phyloP scores from a whole-genome alignment of 2,329 filamentous ascomycete genomes.

The Amphichorda felina region DNA sequence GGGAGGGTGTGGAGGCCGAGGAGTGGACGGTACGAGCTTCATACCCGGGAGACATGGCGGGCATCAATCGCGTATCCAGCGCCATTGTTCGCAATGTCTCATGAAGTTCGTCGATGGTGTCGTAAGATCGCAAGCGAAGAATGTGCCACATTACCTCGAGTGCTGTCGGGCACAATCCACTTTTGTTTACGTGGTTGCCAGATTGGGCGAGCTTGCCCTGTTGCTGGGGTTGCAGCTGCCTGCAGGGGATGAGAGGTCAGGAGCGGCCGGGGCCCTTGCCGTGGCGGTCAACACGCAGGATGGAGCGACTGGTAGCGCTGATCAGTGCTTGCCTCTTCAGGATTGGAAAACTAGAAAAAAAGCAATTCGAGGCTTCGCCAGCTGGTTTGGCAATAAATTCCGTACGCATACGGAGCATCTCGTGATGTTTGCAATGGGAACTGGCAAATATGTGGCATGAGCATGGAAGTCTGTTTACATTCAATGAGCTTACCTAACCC shows the following conservation, averaged over 20 bases:
- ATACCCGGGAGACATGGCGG: slow-evolving; percentile 12
- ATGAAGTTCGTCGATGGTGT: slow-evolving; percentile 24
- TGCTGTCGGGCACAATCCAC: slow-evolving; percentile 1
- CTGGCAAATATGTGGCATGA: too few species aligned
- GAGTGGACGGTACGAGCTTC: slow-evolving; percentile 36
- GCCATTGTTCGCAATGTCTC: slow-evolving; percentile 27
- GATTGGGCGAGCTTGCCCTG: slow-evolving; percentile 7
- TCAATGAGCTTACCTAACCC: too few species aligned
- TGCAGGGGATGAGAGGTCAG: neutral
- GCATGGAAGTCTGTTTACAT: too few species aligned
- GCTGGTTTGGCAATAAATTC: too few species aligned
- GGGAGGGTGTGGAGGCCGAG: slow-evolving; percentile 66
- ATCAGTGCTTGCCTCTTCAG: too few species aligned
- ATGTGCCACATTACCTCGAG: slow-evolving; percentile 21
- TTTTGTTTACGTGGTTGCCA: slow-evolving; percentile 22
- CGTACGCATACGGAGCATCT: too few species aligned
- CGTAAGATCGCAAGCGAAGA: slow-evolving; percentile 26
- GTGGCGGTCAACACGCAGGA: too few species aligned
- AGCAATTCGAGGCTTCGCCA: too few species aligned
- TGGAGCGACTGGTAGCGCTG: too few species aligned
- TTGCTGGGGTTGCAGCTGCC: slow-evolving; percentile 16
- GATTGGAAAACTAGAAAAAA: too few species aligned
- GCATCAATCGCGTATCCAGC: slow-evolving; percentile 32
- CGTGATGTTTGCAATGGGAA: too few species aligned
- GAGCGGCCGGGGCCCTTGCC: too few species aligned